Conservation (phyloP, 73 alveolate genomes). For the Tetrahymena malaccensis region DNA sequence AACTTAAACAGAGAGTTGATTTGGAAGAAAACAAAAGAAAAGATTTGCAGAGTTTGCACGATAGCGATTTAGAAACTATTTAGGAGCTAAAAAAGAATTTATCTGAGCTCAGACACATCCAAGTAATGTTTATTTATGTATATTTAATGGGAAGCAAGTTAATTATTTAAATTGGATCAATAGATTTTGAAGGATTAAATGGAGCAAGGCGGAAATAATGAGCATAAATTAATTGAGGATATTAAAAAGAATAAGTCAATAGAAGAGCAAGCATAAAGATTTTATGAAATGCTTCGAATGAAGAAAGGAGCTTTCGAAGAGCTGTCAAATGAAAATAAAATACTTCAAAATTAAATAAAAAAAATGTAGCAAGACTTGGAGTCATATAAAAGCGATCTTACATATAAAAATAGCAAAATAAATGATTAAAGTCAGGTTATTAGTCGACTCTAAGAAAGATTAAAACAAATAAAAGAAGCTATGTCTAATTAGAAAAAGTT, state of each 20-base stretch:
- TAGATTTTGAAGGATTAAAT: background rate
- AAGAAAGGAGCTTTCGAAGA: background rate
- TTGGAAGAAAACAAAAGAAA: background rate
- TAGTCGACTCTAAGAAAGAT: background rate
- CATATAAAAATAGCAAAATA: background rate
- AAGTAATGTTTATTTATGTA: background rate
- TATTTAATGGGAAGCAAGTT: background rate
- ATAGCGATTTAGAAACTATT: background rate
- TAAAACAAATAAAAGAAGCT: background rate
- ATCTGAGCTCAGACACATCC: background rate
- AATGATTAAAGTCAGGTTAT: background rate
- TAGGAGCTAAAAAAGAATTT: background rate
- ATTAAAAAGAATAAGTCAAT: background rate
- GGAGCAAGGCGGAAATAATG: background rate
- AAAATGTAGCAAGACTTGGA: background rate
- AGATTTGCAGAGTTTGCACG: background rate
- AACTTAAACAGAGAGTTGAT: background rate
- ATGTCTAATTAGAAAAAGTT: background rate
- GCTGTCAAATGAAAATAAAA: background rate
- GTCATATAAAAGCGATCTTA: background rate
- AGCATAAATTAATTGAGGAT: background rate
- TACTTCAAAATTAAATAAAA: background rate
- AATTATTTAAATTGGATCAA: background rate
- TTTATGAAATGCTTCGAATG: background rate
- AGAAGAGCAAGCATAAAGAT: background rate